phyloP scores from a whole-genome alignment of 768 basidiomycete genomes.

The Leccinum barrowsii region DNA sequence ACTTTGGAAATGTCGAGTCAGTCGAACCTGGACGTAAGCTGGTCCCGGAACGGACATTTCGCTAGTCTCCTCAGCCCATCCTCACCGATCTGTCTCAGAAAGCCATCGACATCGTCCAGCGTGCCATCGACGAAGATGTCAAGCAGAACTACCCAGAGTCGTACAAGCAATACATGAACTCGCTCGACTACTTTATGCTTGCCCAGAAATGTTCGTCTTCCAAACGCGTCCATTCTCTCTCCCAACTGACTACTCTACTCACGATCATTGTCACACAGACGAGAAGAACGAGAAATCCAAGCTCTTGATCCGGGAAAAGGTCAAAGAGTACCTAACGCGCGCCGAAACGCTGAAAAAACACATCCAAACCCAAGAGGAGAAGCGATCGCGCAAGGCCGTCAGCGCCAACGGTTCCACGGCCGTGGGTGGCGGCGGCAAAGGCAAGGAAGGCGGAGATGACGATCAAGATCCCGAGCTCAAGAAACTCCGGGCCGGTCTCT shows the following conservation, averaged over 20 bases:
- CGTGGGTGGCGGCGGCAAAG: constrained; percentile 42
- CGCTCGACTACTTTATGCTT: constrained; percentile 97
- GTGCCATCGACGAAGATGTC: constrained; percentile 88
- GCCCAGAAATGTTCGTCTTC: constrained; percentile 76
- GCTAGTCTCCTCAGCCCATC: not conserved
- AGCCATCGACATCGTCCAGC: constrained; percentile 89
- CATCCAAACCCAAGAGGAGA: constrained; percentile 62
- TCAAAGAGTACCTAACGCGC: constrained; percentile 85
- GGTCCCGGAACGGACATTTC: not conserved
- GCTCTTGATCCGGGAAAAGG: constrained; percentile 78
- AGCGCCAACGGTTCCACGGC: constrained; percentile 46
- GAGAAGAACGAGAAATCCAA: constrained; percentile 96
- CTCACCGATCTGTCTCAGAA: constrained; percentile 40
- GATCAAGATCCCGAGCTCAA: constrained; percentile 90
- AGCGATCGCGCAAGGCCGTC: constrained; percentile 41
- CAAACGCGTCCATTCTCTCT: not conserved
- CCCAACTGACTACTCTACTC: not conserved
- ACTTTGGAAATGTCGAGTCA: constrained; percentile 38
- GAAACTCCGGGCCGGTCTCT: constrained; percentile 89
- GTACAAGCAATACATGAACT: constrained; percentile 92
- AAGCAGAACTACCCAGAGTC: constrained; percentile 93
- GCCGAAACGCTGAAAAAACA: constrained; percentile 92
- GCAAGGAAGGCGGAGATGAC: constrained; percentile 51
- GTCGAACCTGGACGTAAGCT: constrained; percentile 47
- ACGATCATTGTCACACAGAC: constrained; percentile 30